Evolutionary conservation across 352 stramenopile genomes (phyloP), one percentile per base, ranked within the genome.

Genomic region (Globisporangium middletonii): DNA sequence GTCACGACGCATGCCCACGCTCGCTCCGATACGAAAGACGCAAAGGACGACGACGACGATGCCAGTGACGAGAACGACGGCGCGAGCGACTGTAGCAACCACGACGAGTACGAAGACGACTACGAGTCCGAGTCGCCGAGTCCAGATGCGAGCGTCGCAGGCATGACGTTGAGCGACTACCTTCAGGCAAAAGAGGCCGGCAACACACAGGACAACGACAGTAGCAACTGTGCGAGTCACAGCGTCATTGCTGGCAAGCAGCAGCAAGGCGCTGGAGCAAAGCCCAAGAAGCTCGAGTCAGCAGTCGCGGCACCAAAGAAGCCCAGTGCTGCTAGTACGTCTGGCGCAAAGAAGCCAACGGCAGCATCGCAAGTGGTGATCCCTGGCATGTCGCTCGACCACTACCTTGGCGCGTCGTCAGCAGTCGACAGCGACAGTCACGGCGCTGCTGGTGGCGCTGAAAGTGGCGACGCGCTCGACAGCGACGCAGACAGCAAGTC

Each of bases 361-460:
- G 55, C 64, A 23, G 23, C 23, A 23, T 23, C 23, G 7, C 41
- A 62, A 4, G 48, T 59, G 0, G 62, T 81, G 33, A 67, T 86
- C 35, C 80, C 62, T 28, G 75, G 77, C 42, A 86, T 88, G 75
- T 85, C 77, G 12, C 64, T 88, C 13, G 73, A 88, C 51, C 71
- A 77, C 51, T 88, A 86, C 50, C 63, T 88, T 8, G 78, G 75
- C 13, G 69, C 73, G n/a, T 63, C 68, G 2, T 50, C 33, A 9
- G 9, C 33, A 38, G 33, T 38, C 7, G 33, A 9, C 33, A 38
- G 7, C 33, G 7, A 38, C 7, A 38, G 33, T 12, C 33, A 38
- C 12, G 33, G 33, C 33, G 33, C 51, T n/a, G 53, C 5, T 2
- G 52, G 46, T 28, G 57, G 57, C 2, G 30, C 56, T 27, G 50